These are phyloP conservation scores for Trametes versicolor DNA, from an alignment of 1,284 basidiomycete species.

Conservation along the genomic window DNA sequence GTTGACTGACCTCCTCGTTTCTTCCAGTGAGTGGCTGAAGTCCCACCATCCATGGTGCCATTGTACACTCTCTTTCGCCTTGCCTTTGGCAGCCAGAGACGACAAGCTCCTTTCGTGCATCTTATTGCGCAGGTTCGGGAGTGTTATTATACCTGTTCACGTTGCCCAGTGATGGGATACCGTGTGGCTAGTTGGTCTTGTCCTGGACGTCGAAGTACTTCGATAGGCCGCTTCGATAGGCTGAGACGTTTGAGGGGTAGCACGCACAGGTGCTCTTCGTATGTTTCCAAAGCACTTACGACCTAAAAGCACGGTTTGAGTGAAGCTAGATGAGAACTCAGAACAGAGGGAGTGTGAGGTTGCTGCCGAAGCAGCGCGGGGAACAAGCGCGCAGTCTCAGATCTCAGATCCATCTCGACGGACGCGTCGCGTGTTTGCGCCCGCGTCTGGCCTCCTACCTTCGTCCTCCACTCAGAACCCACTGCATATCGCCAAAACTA, in stretches of 20 bases:
- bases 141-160: no score
- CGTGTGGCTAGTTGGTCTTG: not conserved
- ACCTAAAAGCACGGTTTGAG: not conserved
- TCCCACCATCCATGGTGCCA: slow-evolving; percentile 82
- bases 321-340: not conserved
- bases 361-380: not conserved
- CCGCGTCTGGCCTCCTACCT: not conserved
- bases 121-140: not conserved
- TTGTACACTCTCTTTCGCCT: slow-evolving; percentile 60
- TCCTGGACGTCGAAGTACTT: not conserved
- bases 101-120: slow-evolving; percentile 42
- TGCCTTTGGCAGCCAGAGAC: slow-evolving; percentile 62
- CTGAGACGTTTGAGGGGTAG: not conserved
- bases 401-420: not conserved
- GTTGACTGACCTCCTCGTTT: slow-evolving; percentile 57
- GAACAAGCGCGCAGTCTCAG: not conserved
- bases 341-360: not conserved
- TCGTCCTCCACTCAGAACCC: not conserved
- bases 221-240: not conserved
- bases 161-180: not conserved
- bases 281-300: no score
- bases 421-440: slow-evolving; percentile 1
- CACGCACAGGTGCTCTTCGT: not conserved
- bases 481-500: slow-evolving; percentile 9
- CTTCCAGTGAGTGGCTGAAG: slow-evolving; percentile 66